These are phyloP conservation scores for Desmodesmus armatus DNA, from an alignment of 139 green algal genomes.

Conservation along the genomic window DNA sequence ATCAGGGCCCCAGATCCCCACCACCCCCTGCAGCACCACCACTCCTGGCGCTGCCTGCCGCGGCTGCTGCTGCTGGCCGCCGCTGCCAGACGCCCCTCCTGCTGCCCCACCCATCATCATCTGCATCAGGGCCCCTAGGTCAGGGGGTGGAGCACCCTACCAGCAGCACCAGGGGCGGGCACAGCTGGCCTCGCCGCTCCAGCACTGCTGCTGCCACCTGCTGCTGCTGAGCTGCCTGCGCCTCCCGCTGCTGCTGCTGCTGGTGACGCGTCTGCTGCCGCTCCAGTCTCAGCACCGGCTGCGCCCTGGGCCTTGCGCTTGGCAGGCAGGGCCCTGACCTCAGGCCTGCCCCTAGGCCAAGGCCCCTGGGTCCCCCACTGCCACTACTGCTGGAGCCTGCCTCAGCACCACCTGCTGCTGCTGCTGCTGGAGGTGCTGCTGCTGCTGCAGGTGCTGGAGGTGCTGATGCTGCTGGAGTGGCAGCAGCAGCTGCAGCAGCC, in stretches of 20 bases:
- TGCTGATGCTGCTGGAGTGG: slow-evolving; percentile 12
- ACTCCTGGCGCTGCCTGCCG: not conserved
- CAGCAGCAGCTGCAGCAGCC: slow-evolving; percentile 6
- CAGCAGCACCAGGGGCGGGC: not conserved
- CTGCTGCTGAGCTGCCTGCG: not conserved
- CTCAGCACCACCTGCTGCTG: not conserved
- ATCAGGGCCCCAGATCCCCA: not conserved
- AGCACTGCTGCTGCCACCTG: not conserved
- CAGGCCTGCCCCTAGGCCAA: slow-evolving; percentile 46
- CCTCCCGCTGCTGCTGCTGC: not conserved
- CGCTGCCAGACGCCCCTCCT: not conserved
- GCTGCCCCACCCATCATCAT: not conserved
- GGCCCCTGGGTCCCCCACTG: slow-evolving; percentile 23
- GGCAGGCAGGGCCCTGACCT: slow-evolving; percentile 27
- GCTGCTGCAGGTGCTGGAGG: not conserved
- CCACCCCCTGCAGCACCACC: too few species aligned
- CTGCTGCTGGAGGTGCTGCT: not conserved
- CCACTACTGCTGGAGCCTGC: slow-evolving; percentile 26
- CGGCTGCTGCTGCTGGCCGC: not conserved
- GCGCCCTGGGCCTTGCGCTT: slow-evolving; percentile 57
- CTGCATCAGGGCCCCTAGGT: slow-evolving; percentile 1
- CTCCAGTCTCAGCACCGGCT: not conserved
- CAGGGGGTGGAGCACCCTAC: not conserved
- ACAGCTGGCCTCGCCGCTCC: not conserved
- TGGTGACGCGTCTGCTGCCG: not conserved